Evolutionary conservation across 306 rosid genomes (phyloP).

Genomic region (Aeschynomene evenia): DNA sequence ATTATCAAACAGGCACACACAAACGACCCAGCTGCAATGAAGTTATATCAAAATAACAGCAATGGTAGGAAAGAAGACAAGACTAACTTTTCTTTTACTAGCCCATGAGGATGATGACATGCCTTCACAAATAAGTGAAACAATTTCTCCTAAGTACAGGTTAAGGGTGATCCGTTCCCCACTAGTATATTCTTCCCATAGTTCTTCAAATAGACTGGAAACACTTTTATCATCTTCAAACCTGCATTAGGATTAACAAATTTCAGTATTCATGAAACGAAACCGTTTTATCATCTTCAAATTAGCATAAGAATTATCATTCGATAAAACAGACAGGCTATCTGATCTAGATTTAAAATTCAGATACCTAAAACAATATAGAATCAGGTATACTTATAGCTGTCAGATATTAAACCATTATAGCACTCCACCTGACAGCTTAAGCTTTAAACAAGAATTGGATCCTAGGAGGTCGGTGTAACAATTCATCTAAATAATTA

Average conservation of each 20-base stretch:
- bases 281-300: background rate
- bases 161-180: constrained; percentile 88
- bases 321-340: background rate
- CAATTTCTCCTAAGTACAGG: constrained; percentile 77
- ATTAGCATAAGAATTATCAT: background rate
- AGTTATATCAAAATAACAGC: constrained; percentile 19
- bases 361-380: constrained; percentile 3
- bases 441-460: constrained; percentile 12
- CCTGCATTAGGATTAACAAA: constrained; percentile 40
- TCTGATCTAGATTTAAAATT: background rate
- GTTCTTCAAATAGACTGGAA: constrained; percentile 78
- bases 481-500: background rate
- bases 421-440: background rate
- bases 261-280: constrained; percentile 1
- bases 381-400: background rate
- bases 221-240: constrained; percentile 82
- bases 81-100: constrained; percentile 73
- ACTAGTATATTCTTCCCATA: constrained; percentile 97
- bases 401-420: background rate
- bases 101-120: constrained; percentile 85
- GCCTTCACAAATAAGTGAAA: constrained; percentile 70
- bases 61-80: constrained; percentile 20
- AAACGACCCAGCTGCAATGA: constrained; percentile 10
- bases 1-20: constrained; percentile 27
- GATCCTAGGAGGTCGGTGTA: background rate